Conservation (phyloP, 352 stramenopile genomes). For the Phytophthora cactorum region DNA sequence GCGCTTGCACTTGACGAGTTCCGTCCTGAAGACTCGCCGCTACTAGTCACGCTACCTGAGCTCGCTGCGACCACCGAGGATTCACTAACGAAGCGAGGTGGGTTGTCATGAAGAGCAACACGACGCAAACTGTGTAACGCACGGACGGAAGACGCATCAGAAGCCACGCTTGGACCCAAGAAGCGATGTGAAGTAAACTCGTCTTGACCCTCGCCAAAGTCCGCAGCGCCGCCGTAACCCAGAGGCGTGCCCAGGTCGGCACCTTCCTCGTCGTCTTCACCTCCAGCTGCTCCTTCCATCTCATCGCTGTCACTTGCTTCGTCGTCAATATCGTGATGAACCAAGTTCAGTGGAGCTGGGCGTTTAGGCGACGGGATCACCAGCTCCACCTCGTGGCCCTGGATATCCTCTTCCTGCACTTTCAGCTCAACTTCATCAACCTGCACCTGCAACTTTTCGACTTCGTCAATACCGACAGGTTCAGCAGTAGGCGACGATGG, state of each 20-base stretch:
- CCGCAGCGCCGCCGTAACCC: constrained; percentile 44
- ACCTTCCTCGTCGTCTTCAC: constrained; percentile 38
- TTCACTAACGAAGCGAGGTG: constrained; percentile 71
- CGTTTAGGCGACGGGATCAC: constrained; percentile 35
- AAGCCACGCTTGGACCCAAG: constrained; percentile 55
- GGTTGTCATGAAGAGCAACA: constrained; percentile 69
- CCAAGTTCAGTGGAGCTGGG: constrained; percentile 28
- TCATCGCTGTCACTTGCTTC: constrained; percentile 44
- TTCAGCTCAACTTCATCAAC: constrained; percentile 14
- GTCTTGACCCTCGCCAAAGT: constrained; percentile 59
- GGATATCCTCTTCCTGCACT: constrained; percentile 14
- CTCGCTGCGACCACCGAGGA: constrained; percentile 27
- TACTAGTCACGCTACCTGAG: constrained; percentile 39
- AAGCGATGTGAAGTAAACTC: constrained; percentile 71
- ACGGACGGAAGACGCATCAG: constrained; percentile 47
- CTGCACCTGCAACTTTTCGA: constrained; percentile 10
- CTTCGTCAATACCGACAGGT: not conserved
- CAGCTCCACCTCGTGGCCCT: constrained; percentile 30
- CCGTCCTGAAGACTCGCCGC: constrained; percentile 39
- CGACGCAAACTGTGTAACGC: constrained; percentile 64
- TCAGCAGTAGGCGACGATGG: not conserved
- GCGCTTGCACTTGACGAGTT: constrained; percentile 50
- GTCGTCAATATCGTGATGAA: constrained; percentile 44
- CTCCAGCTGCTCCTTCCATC: constrained; percentile 18
- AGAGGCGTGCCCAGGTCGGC: constrained; percentile 68